Percentiles rank a stretch among this genome's conserved stretches.
Conservation (phyloP, 2,329 filamentous ascomycete species). For the Alternaria rosae region DNA sequence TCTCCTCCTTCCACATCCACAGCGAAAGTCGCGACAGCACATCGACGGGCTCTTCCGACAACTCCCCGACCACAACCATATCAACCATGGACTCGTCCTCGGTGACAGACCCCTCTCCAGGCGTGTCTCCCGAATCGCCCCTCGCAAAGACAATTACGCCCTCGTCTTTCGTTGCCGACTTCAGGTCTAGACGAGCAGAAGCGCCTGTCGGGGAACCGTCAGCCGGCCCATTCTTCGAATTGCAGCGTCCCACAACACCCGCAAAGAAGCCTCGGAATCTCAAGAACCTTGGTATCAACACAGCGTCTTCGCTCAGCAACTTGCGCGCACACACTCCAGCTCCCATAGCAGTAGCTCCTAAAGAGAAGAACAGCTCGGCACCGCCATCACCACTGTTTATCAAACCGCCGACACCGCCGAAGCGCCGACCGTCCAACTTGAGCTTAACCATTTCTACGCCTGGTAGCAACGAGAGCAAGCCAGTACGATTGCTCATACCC, state of each 20-base stretch:
- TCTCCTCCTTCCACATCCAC: constrained; percentile 60
- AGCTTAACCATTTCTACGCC: constrained; percentile 76
- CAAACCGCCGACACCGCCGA: constrained; percentile 75
- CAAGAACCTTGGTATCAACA: constrained; percentile 83
- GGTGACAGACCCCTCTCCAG: constrained; percentile 87
- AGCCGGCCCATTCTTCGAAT: constrained; percentile 61
- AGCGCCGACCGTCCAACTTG: constrained; percentile 76
- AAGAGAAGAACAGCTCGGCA: constrained; percentile 61
- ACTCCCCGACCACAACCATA: constrained; percentile 91
- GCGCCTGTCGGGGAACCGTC: constrained; percentile 53
- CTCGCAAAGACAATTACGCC: constrained; percentile 74
- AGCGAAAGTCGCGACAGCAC: constrained; percentile 79
- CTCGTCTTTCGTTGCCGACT: constrained; percentile 70
- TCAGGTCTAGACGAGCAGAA: constrained; percentile 48
- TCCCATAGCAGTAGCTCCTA: constrained; percentile 59
- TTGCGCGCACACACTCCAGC: constrained; percentile 59
- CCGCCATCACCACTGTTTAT: constrained; percentile 80
- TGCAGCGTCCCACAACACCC: constrained; percentile 58
- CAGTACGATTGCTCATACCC: constrained; percentile 64
- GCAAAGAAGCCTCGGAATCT: constrained; percentile 80
- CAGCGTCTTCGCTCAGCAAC: constrained; percentile 57
- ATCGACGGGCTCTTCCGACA: constrained; percentile 89
- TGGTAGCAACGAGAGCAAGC: constrained; percentile 64
- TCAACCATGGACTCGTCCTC: constrained; percentile 93
- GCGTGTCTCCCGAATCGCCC: constrained; percentile 88